phyloP scores from a whole-genome alignment of 176 grass and related monocot genomes.

The Chrysopogon serrulatus region DNA sequence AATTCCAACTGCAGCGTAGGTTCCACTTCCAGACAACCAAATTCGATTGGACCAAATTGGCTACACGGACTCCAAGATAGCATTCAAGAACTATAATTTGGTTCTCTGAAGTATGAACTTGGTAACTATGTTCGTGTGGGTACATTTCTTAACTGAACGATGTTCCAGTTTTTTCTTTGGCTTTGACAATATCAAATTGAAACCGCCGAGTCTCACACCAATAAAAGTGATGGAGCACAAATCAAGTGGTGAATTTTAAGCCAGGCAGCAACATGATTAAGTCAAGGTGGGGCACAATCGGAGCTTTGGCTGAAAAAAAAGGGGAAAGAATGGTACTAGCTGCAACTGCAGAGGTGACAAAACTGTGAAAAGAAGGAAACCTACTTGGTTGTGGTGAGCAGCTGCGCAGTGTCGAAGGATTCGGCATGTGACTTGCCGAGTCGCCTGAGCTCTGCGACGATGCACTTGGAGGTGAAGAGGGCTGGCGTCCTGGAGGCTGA shows the following conservation, averaged over 20 bases:
- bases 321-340: background rate
- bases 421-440: slow-evolving; percentile 53
- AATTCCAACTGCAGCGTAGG: background rate
- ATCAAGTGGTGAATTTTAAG: background rate
- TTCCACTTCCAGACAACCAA: background rate
- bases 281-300: background rate
- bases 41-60: background rate
- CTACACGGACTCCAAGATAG: background rate
- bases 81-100: background rate
- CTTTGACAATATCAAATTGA: background rate
- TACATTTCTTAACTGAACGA: background rate
- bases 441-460: slow-evolving; percentile 59
- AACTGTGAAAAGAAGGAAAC: background rate
- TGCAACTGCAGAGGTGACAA: background rate
- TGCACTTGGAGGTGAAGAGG: slow-evolving; percentile 86
- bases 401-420: slow-evolving; percentile 38
- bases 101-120: background rate
- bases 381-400: slow-evolving; percentile 58
- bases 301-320: background rate
- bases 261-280: background rate
- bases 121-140: background rate
- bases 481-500: slow-evolving; percentile 40
- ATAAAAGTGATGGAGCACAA: background rate
- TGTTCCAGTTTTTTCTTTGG: background rate
- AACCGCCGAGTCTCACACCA: background rate